These are phyloP conservation scores for Hypomontagnella monticulosa DNA, from an alignment of 495 filamentous ascomycete species.

Conservation along the genomic window DNA sequence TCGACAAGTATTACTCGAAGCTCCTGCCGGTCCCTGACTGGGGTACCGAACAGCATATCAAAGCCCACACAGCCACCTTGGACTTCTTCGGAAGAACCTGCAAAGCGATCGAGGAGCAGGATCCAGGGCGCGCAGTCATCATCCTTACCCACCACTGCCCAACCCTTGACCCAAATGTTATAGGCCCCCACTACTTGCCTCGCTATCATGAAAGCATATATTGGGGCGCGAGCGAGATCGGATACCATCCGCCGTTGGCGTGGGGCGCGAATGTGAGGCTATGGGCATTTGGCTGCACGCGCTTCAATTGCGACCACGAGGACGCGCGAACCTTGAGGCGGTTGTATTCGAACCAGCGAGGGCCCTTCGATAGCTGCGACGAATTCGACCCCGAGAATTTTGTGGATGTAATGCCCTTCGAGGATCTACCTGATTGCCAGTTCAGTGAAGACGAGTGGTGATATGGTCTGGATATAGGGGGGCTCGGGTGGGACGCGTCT, in stretches of 20 bases:
- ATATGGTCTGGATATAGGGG: no score
- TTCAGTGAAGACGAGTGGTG: no score
- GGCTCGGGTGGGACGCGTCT: no score
- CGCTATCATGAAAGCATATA: not conserved
- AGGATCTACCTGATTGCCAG: not conserved
- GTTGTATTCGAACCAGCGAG: conserved; percentile 18
- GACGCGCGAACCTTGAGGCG: not conserved
- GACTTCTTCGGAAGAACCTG: not conserved
- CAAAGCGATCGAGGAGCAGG: not conserved
- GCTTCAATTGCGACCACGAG: conserved; percentile 6
- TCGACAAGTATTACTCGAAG: not conserved
- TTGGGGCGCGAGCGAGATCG: not conserved
- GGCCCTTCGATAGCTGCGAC: not conserved
- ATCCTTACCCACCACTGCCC: conserved; percentile 22
- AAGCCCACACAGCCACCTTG: not conserved
- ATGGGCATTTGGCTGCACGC: conserved; percentile 23
- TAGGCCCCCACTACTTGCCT: not conserved
- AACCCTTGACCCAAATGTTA: not conserved
- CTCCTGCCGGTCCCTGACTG: not conserved
- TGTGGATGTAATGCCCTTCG: conserved; percentile 5
- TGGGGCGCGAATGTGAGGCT: not conserved
- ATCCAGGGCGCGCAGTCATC: conserved; percentile 1
- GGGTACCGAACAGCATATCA: not conserved
- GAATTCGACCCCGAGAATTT: not conserved
- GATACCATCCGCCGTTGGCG: not conserved